Conservation (phyloP, 352 stramenopile species). For the Pythium sp. region DNA sequence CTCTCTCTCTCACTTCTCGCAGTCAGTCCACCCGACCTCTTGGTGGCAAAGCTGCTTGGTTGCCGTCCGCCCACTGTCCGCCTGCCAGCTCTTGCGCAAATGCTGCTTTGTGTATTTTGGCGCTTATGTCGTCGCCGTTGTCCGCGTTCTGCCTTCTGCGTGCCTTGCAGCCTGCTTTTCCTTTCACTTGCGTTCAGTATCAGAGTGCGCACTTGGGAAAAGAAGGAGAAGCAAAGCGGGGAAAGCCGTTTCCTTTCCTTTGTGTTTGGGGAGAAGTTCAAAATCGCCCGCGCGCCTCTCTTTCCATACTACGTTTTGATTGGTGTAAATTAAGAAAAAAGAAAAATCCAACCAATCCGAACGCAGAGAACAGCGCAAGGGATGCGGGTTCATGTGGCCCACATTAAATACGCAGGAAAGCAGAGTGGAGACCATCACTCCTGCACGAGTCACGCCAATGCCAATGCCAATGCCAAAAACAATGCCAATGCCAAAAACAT, state of each 20-base stretch:
- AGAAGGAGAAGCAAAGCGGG: not conserved
- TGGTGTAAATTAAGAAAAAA: not conserved
- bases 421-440: not conserved
- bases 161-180: not conserved
- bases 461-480: no score
- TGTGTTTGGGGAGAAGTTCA: not conserved
- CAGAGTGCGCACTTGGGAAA: conserved; percentile 4
- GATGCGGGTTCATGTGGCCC: not conserved
- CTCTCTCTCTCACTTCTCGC: not conserved
- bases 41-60: not conserved
- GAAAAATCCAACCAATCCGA: not conserved
- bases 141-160: not conserved
- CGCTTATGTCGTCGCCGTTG: not conserved
- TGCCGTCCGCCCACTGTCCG: not conserved
- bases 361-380: not conserved
- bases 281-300: conserved; percentile 4
- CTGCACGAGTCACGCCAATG: not conserved
- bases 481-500: not conserved
- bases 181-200: conserved; percentile 13
- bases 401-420: not conserved
- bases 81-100: not conserved
- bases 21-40: not conserved
- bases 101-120: not conserved
- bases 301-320: not conserved
- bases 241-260: conserved; percentile 1